A percentile compares a stretch with the other conserved stretches of the same genome.
These are phyloP conservation scores for Gardenia jasminoides DNA, from an alignment of 257 asterid genomes.

Conservation along the genomic window DNA sequence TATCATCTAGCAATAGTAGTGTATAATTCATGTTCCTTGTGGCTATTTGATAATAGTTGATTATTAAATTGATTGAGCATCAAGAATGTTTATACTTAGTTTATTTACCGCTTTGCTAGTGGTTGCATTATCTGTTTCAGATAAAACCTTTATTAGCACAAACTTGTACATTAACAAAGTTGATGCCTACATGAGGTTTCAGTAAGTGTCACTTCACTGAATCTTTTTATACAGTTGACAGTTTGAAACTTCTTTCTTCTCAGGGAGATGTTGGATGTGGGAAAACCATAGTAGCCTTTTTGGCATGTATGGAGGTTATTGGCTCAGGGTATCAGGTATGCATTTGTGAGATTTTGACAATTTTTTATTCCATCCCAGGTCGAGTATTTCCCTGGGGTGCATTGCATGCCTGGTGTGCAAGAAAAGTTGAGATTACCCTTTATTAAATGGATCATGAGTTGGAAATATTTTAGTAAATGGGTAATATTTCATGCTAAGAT, in stretches of 20 bases:
- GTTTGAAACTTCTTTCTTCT: slow-evolving; percentile 8
- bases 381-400: background rate
- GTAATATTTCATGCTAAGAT: background rate
- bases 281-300: slow-evolving; percentile 91
- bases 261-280: slow-evolving; percentile 99
- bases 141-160: background rate
- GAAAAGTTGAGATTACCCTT: background rate
- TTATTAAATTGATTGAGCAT: background rate
- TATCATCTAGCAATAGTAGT: background rate
- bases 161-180: background rate
- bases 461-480: background rate
- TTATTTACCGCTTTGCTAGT: background rate
- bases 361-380: background rate
- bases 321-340: slow-evolving; percentile 83
- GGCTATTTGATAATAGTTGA: background rate
- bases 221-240: background rate
- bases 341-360: background rate
- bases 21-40: too few relatives aligned
- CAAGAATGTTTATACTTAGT: background rate
- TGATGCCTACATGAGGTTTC: background rate
- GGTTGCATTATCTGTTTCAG: background rate
- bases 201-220: background rate
- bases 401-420: background rate
- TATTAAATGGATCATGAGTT: background rate
- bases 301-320: slow-evolving; percentile 95